phyloP scores from a whole-genome alignment of 306 rosid genomes.

The Lupinus albus region DNA sequence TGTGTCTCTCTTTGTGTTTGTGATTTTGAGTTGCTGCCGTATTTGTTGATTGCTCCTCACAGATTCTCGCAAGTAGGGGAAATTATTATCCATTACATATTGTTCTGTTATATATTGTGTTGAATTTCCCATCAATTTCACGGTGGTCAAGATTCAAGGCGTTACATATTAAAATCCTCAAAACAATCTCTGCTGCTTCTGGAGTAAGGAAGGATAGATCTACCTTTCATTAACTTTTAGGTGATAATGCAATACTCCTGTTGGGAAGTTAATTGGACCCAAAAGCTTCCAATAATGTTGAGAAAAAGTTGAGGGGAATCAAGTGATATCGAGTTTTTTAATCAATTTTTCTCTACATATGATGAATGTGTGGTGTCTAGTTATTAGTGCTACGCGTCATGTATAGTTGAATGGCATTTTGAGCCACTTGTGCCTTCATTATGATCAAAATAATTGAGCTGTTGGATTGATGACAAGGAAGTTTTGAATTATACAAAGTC shows the following conservation, averaged over 20 bases:
- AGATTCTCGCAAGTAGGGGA: too few relatives aligned
- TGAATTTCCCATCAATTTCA: too few relatives aligned
- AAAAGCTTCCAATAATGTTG: constrained; percentile 34
- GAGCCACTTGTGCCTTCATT: constrained; percentile 38
- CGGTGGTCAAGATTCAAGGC: too few relatives aligned
- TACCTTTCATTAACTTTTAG: too few relatives aligned
- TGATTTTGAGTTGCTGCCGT: too few relatives aligned
- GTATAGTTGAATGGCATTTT: constrained; percentile 18
- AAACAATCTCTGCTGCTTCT: too few relatives aligned
- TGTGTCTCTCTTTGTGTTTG: too few relatives aligned
- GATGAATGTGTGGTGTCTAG: constrained; percentile 37
- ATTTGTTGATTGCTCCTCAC: too few relatives aligned
- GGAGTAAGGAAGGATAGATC: too few relatives aligned
- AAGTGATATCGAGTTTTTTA: constrained; percentile 28
- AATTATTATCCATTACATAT: too few relatives aligned
- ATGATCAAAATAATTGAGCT: constrained; percentile 39
- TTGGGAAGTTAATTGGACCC: constrained; percentile 29
- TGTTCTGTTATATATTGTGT: too few relatives aligned
- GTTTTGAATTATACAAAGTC: constrained; percentile 31
- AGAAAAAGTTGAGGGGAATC: constrained; percentile 37
- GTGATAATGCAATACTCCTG: constrained; percentile 32
- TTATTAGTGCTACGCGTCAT: constrained; percentile 21
- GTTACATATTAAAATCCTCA: too few relatives aligned
- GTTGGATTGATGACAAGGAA: constrained; percentile 58
- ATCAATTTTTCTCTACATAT: constrained; percentile 27